Evolutionary conservation across 2,329 filamentous ascomycete genomes (phyloP).

Genomic region (Cercospora beticola): DNA sequence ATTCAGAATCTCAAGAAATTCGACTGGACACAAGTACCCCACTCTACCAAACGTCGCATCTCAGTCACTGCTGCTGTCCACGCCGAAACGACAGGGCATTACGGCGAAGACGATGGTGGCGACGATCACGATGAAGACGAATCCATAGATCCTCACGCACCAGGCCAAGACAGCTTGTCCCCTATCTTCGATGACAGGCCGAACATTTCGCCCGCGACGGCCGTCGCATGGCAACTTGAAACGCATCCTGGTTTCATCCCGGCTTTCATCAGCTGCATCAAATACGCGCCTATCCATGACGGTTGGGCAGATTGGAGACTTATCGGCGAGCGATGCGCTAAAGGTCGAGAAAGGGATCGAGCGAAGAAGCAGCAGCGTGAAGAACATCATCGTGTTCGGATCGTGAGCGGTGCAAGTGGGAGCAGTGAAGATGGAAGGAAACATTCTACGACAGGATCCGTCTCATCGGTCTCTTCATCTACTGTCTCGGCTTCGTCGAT

Average conservation of each 20-base stretch:
- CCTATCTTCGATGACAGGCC: slow-evolving; percentile 54
- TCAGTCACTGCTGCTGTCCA: slow-evolving; percentile 8
- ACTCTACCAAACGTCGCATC: slow-evolving; percentile 5
- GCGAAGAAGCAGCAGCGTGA: not conserved
- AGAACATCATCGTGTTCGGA: not conserved
- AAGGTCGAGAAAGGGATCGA: slow-evolving; percentile 20
- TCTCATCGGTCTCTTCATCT: not conserved
- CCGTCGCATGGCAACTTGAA: slow-evolving; percentile 69
- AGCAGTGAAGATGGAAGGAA: not conserved
- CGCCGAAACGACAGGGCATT: not conserved
- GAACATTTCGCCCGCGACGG: slow-evolving; percentile 58
- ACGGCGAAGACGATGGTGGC: not conserved
- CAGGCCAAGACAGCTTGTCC: slow-evolving; percentile 26
- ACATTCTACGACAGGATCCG: slow-evolving; percentile 1
- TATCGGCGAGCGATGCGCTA: slow-evolving; percentile 53
- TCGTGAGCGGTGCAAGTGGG: slow-evolving; percentile 32
- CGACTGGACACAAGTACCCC: slow-evolving; percentile 12
- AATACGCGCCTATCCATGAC: slow-evolving; percentile 66
- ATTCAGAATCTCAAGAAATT: slow-evolving; percentile 10
- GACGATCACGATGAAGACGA: slow-evolving; percentile 18
- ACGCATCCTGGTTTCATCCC: slow-evolving; percentile 66
- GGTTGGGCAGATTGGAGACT: slow-evolving; percentile 62
- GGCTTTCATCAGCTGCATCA: slow-evolving; percentile 70
- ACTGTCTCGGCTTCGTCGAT: not conserved
- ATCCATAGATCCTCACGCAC: slow-evolving; percentile 22